Percentiles rank a stretch among this genome's conserved stretches.
These are phyloP conservation scores for Cryptosporidium bovis DNA, from an alignment of 169 alveolate genomes.

Conservation along the genomic window DNA sequence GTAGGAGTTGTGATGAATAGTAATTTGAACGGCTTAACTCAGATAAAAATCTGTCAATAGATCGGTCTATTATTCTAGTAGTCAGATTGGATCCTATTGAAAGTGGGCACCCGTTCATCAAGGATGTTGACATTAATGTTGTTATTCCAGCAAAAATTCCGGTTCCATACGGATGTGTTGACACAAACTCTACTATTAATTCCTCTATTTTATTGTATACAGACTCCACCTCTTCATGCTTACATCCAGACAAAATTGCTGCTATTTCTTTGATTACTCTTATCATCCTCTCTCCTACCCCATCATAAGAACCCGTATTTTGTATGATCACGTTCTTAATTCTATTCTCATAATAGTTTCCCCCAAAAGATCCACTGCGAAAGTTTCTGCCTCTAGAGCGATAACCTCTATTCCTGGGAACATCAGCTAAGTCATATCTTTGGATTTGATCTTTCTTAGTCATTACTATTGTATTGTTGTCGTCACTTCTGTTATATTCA, in stretches of 20 bases:
- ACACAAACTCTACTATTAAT: constrained; percentile 35
- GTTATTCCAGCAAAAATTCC: constrained; percentile 72
- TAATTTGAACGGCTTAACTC: constrained; percentile 39
- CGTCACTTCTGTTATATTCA: no score
- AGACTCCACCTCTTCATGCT: constrained; percentile 12
- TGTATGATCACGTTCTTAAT: constrained; percentile 19
- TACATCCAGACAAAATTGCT: neutral
- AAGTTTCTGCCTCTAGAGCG: neutral
- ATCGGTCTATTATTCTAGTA: constrained; percentile 12
- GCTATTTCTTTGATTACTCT: constrained; percentile 10
- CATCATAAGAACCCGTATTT: constrained; percentile 61
- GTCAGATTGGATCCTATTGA: constrained; percentile 16
- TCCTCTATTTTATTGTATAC: constrained; percentile 5
- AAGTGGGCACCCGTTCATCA: constrained; percentile 29
- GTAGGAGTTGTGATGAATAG: constrained; percentile 9
- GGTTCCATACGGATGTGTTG: constrained; percentile 65
- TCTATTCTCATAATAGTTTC: neutral
- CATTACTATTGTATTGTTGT: no score
- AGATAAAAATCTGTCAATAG: constrained; percentile 22
- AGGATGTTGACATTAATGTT: constrained; percentile 67
- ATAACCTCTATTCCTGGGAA: neutral
- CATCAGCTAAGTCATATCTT: no score
- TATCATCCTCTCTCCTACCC: constrained; percentile 60
- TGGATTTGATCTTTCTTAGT: no score
- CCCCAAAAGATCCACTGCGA: neutral